A percentile compares a stretch with the other conserved stretches of the same genome.
These are phyloP conservation scores for Cystobasidium ongulense DNA, from an alignment of 768 basidiomycete species.

Conservation along the genomic window DNA sequence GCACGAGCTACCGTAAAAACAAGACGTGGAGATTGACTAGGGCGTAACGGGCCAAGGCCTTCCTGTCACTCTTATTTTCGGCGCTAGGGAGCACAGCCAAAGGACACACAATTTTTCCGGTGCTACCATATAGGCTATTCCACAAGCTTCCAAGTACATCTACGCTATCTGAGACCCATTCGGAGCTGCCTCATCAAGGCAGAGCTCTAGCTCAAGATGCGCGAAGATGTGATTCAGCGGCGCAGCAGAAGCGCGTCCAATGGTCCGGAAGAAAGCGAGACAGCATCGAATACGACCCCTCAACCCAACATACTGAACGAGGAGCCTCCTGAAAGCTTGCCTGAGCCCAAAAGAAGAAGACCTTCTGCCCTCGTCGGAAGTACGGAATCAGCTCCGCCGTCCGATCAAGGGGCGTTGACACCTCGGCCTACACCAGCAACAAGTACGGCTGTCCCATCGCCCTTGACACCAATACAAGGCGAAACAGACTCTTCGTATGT, in stretches of 20 bases:
- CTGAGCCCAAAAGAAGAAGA: neutral
- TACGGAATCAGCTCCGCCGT: neutral
- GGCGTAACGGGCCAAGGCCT: too few species aligned
- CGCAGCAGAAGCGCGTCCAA: neutral
- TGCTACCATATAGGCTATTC: too few species aligned
- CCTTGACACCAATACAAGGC: neutral
- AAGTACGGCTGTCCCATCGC: neutral
- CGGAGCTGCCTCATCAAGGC: too few species aligned
- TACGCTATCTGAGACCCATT: too few species aligned
- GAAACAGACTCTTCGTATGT: too few species aligned
- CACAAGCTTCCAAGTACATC: too few species aligned
- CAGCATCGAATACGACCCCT: neutral
- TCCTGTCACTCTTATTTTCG: too few species aligned
- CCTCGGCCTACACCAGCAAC: neutral
- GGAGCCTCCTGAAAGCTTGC: neutral
- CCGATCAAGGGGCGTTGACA: neutral
- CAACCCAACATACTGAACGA: neutral
- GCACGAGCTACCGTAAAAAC: too few species aligned
- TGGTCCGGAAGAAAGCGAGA: neutral
- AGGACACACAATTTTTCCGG: too few species aligned
- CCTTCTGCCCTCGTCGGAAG: neutral
- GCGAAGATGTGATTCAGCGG: neutral
- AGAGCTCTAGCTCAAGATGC: too few species aligned
- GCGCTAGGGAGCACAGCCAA: too few species aligned
- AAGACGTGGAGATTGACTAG: too few species aligned